phyloP scores from a whole-genome alignment of 345 rosid species.

The Populus alba region DNA sequence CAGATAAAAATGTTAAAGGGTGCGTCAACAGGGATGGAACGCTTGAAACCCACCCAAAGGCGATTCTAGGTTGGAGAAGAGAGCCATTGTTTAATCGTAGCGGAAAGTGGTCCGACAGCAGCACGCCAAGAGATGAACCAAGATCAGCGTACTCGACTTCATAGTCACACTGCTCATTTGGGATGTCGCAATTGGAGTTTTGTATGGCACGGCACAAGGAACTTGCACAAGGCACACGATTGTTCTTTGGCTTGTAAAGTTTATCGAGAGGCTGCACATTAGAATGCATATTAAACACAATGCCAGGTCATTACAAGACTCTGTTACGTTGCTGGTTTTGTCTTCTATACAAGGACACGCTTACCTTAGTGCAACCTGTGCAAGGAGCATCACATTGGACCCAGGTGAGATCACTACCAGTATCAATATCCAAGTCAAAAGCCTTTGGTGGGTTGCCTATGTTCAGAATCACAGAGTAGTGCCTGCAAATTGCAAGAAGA shows the following conservation, averaged over 20 bases:
- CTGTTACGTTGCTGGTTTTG: conserved; percentile 1
- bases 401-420: conserved; percentile 97
- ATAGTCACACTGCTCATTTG: conserved; percentile 79
- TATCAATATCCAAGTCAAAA: conserved; percentile 84
- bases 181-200: conserved; percentile 38
- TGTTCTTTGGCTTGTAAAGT: conserved; percentile 70
- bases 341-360: background rate
- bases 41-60: conserved; percentile 64
- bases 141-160: conserved; percentile 70
- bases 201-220: conserved; percentile 48
- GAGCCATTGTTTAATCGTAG: conserved; percentile 58
- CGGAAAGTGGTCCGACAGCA: conserved; percentile 56
- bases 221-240: conserved; percentile 49
- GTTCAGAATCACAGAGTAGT: conserved; percentile 55
- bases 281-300: background rate
- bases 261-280: conserved; percentile 46
- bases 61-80: conserved; percentile 35
- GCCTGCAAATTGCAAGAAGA: conserved; percentile 42
- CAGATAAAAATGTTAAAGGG: background rate
- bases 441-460: conserved; percentile 78
- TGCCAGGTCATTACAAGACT: conserved; percentile 6
- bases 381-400: conserved; percentile 97
- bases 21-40: background rate
- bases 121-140: conserved; percentile 74
- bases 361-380: conserved; percentile 74